Conservation (phyloP, 768 basidiomycete species). For the Albatrellus ellisii region DNA sequence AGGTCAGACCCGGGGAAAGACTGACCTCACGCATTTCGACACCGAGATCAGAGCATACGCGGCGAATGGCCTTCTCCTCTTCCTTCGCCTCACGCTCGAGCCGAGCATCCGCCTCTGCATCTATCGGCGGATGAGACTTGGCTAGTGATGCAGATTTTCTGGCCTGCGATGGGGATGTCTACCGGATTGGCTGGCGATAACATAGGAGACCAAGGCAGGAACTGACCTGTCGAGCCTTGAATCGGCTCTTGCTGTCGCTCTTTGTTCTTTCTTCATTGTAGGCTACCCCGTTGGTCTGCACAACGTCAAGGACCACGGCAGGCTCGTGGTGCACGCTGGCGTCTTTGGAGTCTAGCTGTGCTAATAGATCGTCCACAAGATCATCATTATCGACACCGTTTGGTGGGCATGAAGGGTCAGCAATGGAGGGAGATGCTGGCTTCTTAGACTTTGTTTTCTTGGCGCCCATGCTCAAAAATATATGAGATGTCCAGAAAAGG, state of each 20-base stretch:
- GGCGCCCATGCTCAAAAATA: slow-evolving; percentile 27
- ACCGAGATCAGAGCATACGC: slow-evolving; percentile 49
- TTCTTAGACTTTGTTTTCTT: slow-evolving; percentile 51
- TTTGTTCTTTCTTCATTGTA: slow-evolving; percentile 18
- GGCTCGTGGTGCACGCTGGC: slow-evolving; percentile 35
- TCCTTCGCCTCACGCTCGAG: slow-evolving; percentile 52
- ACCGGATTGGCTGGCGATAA: slow-evolving; percentile 6
- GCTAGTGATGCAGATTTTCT: slow-evolving; percentile 57
- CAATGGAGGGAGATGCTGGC: slow-evolving; percentile 18
- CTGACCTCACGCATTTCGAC: slow-evolving; percentile 55
- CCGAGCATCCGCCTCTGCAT: slow-evolving; percentile 46
- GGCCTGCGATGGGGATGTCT: slow-evolving; percentile 29
- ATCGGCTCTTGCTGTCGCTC: slow-evolving; percentile 47
- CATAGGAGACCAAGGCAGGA: neutral
- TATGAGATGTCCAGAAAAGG: neutral
- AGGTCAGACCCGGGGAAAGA: neutral
- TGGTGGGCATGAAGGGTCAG: slow-evolving; percentile 10
- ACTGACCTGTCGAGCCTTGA: slow-evolving; percentile 58
- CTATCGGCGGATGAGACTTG: slow-evolving; percentile 34
- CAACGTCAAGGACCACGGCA: slow-evolving; percentile 33
- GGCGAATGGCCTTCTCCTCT: slow-evolving; percentile 51
- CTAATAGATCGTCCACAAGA: slow-evolving; percentile 63
- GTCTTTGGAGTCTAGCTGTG: slow-evolving; percentile 60
- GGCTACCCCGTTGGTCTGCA: slow-evolving; percentile 12
- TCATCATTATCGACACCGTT: slow-evolving; percentile 32